A percentile compares a stretch with the other conserved stretches of the same genome.
Evolutionary conservation across 2,329 filamentous ascomycete species (phyloP).

Genomic region (Catunica adiposa): DNA sequence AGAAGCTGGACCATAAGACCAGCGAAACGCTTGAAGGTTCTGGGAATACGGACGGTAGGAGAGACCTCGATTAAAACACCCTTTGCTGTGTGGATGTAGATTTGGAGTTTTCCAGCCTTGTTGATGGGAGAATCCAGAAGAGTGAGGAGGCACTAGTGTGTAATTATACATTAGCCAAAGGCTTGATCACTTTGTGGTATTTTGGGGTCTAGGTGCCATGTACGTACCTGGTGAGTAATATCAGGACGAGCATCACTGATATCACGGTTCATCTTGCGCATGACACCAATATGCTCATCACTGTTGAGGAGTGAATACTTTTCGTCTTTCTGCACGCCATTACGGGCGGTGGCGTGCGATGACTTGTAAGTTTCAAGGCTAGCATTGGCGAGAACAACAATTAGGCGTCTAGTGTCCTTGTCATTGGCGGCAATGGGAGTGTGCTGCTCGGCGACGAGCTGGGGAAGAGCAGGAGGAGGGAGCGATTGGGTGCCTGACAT

Average conservation of each 20-base stretch:
- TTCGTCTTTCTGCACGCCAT: slow-evolving; percentile 58
- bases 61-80: slow-evolving; percentile 95
- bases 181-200: not conserved
- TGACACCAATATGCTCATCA: slow-evolving; percentile 96
- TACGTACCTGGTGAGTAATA: slow-evolving; percentile 84
- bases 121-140: slow-evolving; percentile 96
- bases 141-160: slow-evolving; percentile 75
- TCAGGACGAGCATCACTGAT: slow-evolving; percentile 95
- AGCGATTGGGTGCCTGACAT: slow-evolving; percentile 75
- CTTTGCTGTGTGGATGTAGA: slow-evolving; percentile 96
- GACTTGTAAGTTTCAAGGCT: slow-evolving; percentile 96
- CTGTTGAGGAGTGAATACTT: slow-evolving; percentile 97
- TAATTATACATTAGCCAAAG: not conserved
- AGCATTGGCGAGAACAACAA: slow-evolving; percentile 92
- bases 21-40: slow-evolving; percentile 97
- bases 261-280: slow-evolving; percentile 98
- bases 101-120: slow-evolving; percentile 93
- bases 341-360: slow-evolving; percentile 52
- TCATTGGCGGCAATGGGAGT: slow-evolving; percentile 68
- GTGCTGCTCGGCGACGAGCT: slow-evolving; percentile 86
- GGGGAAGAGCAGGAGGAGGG: slow-evolving; percentile 75
- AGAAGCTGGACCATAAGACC: slow-evolving; percentile 97
- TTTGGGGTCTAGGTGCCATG: not conserved
- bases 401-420: slow-evolving; percentile 79
- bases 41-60: slow-evolving; percentile 90